Evolutionary conservation across 192 early-diverging fungal genomes (phyloP).

Genomic region (Coemansia sp.): DNA sequence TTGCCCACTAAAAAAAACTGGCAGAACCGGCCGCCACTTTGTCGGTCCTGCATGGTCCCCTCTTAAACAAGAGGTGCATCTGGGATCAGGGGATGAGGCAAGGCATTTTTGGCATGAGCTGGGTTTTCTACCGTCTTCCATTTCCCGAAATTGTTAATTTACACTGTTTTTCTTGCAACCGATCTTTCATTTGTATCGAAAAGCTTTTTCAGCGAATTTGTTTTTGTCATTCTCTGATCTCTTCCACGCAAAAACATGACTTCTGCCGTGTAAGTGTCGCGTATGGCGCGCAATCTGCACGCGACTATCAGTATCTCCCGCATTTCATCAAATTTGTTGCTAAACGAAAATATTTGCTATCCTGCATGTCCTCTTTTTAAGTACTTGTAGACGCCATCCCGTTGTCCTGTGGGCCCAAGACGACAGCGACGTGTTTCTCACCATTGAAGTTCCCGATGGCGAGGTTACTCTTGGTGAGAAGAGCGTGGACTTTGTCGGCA

Average conservation of each 20-base stretch:
- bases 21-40: background rate
- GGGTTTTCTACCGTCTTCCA: background rate
- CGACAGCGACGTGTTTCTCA: constrained; percentile 73
- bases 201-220: no score
- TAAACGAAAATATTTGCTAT: background rate
- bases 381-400: constrained; percentile 48
- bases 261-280: constrained; percentile 15
- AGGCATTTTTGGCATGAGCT: background rate
- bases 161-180: background rate
- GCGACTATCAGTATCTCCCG: no score
- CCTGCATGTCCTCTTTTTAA: background rate
- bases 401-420: constrained; percentile 90
- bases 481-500: constrained; percentile 59
- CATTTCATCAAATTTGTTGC: no score
- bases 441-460: constrained; percentile 71
- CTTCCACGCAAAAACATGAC: no score
- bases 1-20: constrained; percentile 5
- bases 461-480: constrained; percentile 25
- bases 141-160: background rate
- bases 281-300: background rate
- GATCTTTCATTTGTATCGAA: background rate
- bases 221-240: no score
- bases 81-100: constrained; percentile 5
- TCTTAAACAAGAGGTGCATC: background rate
- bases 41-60: no score